These are phyloP conservation scores for Rhododendron ferrugineum DNA, from an alignment of 148 eudicot species.

Conservation along the genomic window DNA sequence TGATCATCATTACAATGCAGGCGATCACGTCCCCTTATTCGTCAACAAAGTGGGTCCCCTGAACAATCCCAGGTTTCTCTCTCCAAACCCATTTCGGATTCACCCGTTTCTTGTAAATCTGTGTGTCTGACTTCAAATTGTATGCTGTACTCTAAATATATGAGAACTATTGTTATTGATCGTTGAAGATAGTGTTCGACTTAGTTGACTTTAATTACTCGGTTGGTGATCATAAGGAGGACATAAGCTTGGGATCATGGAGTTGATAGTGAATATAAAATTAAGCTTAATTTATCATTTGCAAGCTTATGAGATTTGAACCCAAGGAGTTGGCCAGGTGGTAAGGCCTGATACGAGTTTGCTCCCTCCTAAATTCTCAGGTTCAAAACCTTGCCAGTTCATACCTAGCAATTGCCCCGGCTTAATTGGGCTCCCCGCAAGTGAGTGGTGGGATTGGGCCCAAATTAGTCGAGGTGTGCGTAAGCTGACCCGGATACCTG, in stretches of 20 bases:
- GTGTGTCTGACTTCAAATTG: not conserved
- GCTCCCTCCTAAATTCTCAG: too few species aligned
- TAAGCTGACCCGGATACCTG: not conserved
- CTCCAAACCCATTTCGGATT: slow-evolving; percentile 3
- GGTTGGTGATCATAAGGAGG: not conserved
- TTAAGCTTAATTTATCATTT: not conserved
- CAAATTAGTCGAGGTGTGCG: too few species aligned
- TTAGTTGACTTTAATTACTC: not conserved
- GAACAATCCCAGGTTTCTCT: slow-evolving; percentile 70
- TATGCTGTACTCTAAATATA: not conserved
- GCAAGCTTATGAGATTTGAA: not conserved
- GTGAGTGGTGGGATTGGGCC: not conserved
- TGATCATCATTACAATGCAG: slow-evolving; percentile 63
- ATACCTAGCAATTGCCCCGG: not conserved
- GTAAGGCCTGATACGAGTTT: too few species aligned
- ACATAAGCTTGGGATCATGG: not conserved
- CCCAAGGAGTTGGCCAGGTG: not conserved
- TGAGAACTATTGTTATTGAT: not conserved
- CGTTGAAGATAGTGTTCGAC: not conserved
- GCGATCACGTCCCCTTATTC: slow-evolving; percentile 64
- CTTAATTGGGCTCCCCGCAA: not conserved
- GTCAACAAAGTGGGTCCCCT: slow-evolving; percentile 75
- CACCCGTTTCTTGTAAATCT: not conserved
- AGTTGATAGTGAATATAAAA: not conserved
- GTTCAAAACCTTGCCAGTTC: too few species aligned